Evolutionary conservation across 2,329 filamentous ascomycete species (phyloP).

Genomic region (Penicillium sp.): DNA sequence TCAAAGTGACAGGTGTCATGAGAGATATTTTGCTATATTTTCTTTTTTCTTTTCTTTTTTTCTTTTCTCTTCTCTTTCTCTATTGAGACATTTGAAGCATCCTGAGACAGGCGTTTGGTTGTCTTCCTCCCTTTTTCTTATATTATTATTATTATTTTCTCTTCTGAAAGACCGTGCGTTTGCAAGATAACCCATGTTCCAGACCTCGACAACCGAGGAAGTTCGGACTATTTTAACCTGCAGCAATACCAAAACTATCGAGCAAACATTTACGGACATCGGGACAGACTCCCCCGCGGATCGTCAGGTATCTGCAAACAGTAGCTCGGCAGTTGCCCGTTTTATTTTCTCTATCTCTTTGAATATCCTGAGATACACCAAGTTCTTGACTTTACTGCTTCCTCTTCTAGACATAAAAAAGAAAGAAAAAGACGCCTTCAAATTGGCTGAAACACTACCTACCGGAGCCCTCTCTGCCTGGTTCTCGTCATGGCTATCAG

Average conservation of each 20-base stretch:
- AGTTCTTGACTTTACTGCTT: not conserved
- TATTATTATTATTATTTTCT: not conserved
- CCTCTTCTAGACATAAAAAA: not conserved
- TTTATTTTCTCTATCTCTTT: constrained; percentile 8
- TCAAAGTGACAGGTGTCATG: constrained; percentile 27
- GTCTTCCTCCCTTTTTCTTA: not conserved
- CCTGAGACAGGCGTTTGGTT: constrained; percentile 12
- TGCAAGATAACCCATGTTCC: constrained; percentile 14
- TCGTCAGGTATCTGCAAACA: constrained; percentile 33
- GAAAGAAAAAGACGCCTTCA: not conserved
- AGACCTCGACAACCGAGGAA: constrained; percentile 12
- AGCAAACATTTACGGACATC: constrained; percentile 34
- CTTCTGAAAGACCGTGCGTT: constrained; percentile 11
- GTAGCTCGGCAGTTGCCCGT: constrained; percentile 30
- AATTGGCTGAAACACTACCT: constrained; percentile 27
- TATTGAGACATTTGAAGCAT: constrained; percentile 11
- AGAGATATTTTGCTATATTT: not conserved
- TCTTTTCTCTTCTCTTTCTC: constrained; percentile 5
- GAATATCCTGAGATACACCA: not conserved
- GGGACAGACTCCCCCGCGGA: constrained; percentile 18
- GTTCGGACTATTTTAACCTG: constrained; percentile 25
- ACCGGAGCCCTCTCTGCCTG: constrained; percentile 15
- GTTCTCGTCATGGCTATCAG: constrained; percentile 31
- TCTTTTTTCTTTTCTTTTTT: constrained; percentile 3
- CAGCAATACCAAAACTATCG: constrained; percentile 17